A percentile compares a stretch with the other conserved stretches of the same genome.
Conservation (phyloP, 2,329 filamentous ascomycete genomes). For the Aspergillus candidus region DNA sequence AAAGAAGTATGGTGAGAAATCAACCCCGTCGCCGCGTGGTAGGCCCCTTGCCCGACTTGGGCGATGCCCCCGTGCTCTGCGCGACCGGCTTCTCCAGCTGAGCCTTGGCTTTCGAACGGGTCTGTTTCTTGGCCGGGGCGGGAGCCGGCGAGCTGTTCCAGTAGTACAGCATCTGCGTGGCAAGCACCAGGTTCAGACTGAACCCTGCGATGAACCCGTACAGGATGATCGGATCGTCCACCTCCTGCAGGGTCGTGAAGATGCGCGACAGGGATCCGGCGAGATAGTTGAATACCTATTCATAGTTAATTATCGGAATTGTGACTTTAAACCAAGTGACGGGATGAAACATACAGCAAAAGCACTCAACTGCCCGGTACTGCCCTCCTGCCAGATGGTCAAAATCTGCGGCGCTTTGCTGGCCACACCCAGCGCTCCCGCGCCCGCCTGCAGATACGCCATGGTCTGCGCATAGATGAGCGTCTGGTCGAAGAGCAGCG, state of each 20-base stretch:
- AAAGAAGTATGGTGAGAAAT: constrained; percentile 4
- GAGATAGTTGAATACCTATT: constrained; percentile 95
- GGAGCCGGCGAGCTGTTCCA: constrained; percentile 62
- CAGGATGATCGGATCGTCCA: constrained; percentile 91
- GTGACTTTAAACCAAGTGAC: background rate
- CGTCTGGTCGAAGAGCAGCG: constrained; percentile 60
- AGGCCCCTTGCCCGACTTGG: constrained; percentile 44
- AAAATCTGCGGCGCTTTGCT: constrained; percentile 93
- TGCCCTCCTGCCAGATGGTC: constrained; percentile 75
- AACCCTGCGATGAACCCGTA: constrained; percentile 93
- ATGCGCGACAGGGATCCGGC: constrained; percentile 86
- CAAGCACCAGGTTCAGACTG: constrained; percentile 78
- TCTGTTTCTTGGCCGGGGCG: constrained; percentile 32
- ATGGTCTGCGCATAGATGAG: constrained; percentile 62
- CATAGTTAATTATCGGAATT: background rate
- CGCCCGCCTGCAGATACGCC: constrained; percentile 73
- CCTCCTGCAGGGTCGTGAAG: constrained; percentile 96
- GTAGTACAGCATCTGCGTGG: constrained; percentile 89
- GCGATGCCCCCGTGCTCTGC: constrained; percentile 38
- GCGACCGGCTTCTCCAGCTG: constrained; percentile 27
- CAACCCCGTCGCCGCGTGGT: constrained; percentile 53
- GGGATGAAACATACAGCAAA: constrained; percentile 66
- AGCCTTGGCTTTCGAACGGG: constrained; percentile 12
- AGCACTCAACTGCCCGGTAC: constrained; percentile 91
- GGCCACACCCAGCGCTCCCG: constrained; percentile 73